These are phyloP conservation scores for Plantago ovata DNA, from an alignment of 257 asterid genomes.

Conservation along the genomic window DNA sequence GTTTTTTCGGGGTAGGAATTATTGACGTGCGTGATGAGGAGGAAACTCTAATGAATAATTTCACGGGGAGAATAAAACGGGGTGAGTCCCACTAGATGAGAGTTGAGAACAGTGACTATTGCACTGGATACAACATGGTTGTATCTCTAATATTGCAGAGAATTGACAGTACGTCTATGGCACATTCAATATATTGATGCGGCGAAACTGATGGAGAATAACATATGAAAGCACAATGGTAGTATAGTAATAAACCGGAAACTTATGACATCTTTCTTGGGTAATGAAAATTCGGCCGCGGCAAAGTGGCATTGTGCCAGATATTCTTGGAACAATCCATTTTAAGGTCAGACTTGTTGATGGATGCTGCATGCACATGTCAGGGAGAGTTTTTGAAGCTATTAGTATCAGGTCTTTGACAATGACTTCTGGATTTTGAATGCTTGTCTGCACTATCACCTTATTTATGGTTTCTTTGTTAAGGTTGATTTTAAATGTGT, in stretches of 20 bases:
- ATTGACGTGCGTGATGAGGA: conserved; percentile 96
- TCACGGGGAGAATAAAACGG: too few species aligned
- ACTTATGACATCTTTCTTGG: conserved; percentile 97
- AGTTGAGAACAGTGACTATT: conserved; percentile 80
- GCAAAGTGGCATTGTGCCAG: conserved; percentile 97
- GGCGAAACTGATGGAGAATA: conserved; percentile 97
- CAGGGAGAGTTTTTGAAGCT: conserved; percentile 72
- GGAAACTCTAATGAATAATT: too few species aligned
- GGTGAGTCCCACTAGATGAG: conserved; percentile 99
- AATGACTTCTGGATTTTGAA: conserved; percentile 12
- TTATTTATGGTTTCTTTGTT: conserved; percentile 25
- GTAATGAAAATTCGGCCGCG: conserved; percentile 91
- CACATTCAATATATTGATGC: conserved; percentile 86
- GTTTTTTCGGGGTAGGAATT: conserved; percentile 91
- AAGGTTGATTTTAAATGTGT: conserved; percentile 86
- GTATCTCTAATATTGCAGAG: conserved; percentile 89
- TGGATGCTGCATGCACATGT: conserved; percentile 89
- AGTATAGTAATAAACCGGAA: conserved; percentile 97
- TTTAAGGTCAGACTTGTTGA: conserved; percentile 91
- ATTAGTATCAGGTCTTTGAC: conserved; percentile 36
- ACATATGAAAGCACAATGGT: conserved; percentile 94
- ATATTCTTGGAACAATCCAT: conserved; percentile 78
- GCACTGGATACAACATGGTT: conserved; percentile 99
- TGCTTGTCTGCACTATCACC: conserved; percentile 5
- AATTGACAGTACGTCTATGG: conserved; percentile 84